Base-by-base conservation (phyloP, 1,139 yeast genomes). In the Blastobotrys illinoisensis region DNA sequence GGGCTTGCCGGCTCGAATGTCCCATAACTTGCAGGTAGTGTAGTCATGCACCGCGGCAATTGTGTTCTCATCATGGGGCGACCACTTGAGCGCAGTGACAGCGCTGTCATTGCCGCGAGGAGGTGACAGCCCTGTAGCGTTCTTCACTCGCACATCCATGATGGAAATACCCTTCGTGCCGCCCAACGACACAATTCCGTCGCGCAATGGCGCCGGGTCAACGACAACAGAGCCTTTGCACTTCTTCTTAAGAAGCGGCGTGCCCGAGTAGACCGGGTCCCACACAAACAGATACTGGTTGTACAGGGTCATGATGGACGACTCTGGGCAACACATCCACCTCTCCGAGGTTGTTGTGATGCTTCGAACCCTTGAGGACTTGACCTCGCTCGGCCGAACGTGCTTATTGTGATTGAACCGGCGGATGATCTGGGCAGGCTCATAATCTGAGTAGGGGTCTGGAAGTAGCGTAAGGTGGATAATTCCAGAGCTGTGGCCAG, bases 361-460 rank as follows among this genome's bases (percentile, higher is more conserved):
- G 47, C 72, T 67, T 48, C 71, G 66, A 49, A 80, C 73, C n/a
- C 77, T 53, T 51, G 70, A 54, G 58, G 69, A 46, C 58, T 60
- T 54, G 18, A 55, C 54, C 18, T 51, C 52, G 24, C 20, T 26
- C 5, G 43, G 26, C 3, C 28, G 44, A 9, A 84, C 65, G 63
- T 85, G 88, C 60, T 83, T 82, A 51, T 79, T 72, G 69, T 88
- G 96, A 68, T 86, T 86, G 70, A 85, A 87, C 48, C 93, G 74
- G 67, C 85, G 85, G 60, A 85, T 73, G 18, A 88, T 85, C 66
- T 83, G 89, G 0, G 95, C 95, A 32, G 81, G 78, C 46, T 74
- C 78, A 28, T 74, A 74, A 14, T 72, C 74, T 26, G 68, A 65
- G 54, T 68, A 61, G n/a, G 79, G 68, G 53, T 77, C 80, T 1